Base-by-base conservation (phyloP, 306 rosid genomes). In the Boehmeria nivea region DNA sequence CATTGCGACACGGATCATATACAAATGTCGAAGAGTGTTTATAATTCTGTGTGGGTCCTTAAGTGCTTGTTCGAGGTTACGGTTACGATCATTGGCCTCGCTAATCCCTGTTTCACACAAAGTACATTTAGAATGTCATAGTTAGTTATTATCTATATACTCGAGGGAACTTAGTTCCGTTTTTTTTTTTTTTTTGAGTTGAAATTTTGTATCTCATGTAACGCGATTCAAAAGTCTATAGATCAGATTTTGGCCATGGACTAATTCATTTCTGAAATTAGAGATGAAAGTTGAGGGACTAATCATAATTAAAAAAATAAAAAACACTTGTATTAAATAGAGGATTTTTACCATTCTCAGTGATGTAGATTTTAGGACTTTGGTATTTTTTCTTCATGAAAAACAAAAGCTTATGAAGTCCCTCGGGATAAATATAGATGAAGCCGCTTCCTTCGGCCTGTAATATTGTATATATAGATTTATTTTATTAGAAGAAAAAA, bases 21-120 rank as follows among this genome's bases (percentile, higher is more conserved):
- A 58, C 20, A 67, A 28, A 67, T 67, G 72, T 12, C 60, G 50
- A 50, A 58, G 72, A 67, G 38, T 39, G 26, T 39, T 14, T 12
- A 11, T 13, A 22, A 54, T 50, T 31, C 65, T 9, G 34, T 58
- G 49, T 15, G 40, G 18, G 51, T 66, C 72, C 27, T 58, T 40
- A 10, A 66, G 20, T 16, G 38, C 47, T 18, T 23, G 21, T 1
- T 27, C 52, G n/a, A 58, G 27, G 38, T 7, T 21, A 0, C 4
- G 22, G 11, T 22, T 18, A 38, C 20, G 25, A 20, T n/a, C 43
- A 42, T 39, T 51, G 6, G 11, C 20, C 59, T 56, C 59, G 0
- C 27, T 43, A 17, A 39, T n/a, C 17, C 54, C 44, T 52, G 19
- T 14, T 27, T 26, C 13, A 14, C 39, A 52, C 39, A 52, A 26